These are phyloP conservation scores for Emiliania huxleyi DNA, from an alignment of 78 protist species.

Conservation along the genomic window DNA sequence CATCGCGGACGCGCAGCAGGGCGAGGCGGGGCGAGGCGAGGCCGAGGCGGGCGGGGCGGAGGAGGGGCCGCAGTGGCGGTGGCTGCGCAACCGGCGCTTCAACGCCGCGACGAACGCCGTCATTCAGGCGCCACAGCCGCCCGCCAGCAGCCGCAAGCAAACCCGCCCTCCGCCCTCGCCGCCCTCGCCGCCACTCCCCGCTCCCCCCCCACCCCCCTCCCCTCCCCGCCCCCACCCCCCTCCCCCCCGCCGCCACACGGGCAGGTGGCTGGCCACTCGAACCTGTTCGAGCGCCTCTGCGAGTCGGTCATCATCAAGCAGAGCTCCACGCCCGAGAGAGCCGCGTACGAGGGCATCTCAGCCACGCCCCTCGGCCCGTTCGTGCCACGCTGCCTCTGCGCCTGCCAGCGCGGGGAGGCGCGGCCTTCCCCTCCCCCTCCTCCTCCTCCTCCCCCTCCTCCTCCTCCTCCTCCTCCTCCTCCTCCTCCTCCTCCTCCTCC, in stretches of 20 bases:
- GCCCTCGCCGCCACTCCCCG: too few species aligned
- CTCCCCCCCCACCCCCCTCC: too few species aligned
- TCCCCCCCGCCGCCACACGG: background rate
- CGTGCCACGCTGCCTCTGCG: background rate
- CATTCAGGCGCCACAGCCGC: background rate
- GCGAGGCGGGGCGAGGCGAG: background rate
- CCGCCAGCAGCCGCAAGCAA: too few species aligned
- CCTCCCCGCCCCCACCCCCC: too few species aligned
- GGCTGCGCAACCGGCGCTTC: background rate
- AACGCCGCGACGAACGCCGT: background rate
- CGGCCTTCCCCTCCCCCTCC: too few species aligned
- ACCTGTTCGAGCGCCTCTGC: background rate
- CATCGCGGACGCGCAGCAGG: background rate
- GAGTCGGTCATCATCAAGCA: background rate
- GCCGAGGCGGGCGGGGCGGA: background rate
- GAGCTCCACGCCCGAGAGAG: background rate
- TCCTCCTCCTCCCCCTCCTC: too few species aligned
- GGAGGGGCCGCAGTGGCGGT: background rate
- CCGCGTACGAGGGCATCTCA: background rate
- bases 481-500: too few species aligned
- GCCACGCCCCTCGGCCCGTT: background rate
- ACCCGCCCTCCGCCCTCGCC: too few species aligned
- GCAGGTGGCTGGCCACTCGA: background rate
- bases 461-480: too few species aligned
- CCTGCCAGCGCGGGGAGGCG: too few species aligned